These are phyloP conservation scores for Spergularia azorica DNA, from an alignment of 179 eudicot genomes.

Conservation along the genomic window DNA sequence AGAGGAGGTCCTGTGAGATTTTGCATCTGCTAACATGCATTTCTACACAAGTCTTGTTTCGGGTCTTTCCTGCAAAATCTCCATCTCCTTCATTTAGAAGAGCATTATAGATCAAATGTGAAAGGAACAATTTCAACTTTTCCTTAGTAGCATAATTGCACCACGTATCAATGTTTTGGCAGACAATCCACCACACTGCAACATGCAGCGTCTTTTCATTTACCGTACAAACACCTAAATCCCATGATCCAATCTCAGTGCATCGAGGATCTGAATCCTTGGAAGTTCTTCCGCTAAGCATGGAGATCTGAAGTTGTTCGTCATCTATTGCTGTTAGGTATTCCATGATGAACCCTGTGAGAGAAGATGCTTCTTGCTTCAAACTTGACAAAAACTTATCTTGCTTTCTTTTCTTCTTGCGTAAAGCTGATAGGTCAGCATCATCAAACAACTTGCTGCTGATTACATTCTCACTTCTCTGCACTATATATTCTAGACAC, in stretches of 20 bases:
- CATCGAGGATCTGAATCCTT: constrained; percentile 19
- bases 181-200: constrained; percentile 78
- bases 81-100: constrained; percentile 35
- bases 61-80: constrained; percentile 29
- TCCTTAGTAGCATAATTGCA: constrained; percentile 65
- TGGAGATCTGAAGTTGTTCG: constrained; percentile 27
- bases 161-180: constrained; percentile 81
- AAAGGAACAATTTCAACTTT: constrained; percentile 65
- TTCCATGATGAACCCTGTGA: constrained; percentile 57
- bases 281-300: constrained; percentile 23
- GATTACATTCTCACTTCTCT: constrained; percentile 37
- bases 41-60: constrained; percentile 23
- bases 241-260: constrained; percentile 40
- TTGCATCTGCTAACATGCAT: constrained; percentile 43
- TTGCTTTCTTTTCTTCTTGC: constrained; percentile 45
- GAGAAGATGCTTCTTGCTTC: constrained; percentile 67
- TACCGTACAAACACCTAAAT: constrained; percentile 57
- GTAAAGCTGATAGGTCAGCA: constrained; percentile 27
- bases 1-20: constrained; percentile 60
- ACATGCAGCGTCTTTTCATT: constrained; percentile 58
- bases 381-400: constrained; percentile 38
- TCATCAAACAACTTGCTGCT: constrained; percentile 37
- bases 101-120: constrained; percentile 45
- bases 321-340: constrained; percentile 39
- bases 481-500: constrained; percentile 53